Percentiles rank a stretch among this genome's conserved stretches.
Evolutionary conservation across 305 asterid species (phyloP).

Genomic region (Nicotiana rustica): DNA sequence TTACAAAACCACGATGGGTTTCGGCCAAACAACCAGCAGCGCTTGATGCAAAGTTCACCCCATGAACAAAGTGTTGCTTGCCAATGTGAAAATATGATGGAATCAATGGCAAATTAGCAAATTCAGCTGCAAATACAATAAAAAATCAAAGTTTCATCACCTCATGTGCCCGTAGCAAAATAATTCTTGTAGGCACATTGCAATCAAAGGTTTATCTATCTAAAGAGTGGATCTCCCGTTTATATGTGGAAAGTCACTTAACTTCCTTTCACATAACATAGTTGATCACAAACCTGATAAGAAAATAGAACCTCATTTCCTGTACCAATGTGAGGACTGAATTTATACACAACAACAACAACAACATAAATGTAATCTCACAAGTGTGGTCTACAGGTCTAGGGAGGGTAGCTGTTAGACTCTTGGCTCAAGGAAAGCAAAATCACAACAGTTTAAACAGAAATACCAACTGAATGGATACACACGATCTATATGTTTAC

Average conservation of each 20-base stretch:
- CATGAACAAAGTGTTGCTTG: neutral
- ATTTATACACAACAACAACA: too few species aligned
- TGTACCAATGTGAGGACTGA: too few species aligned
- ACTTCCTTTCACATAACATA: neutral
- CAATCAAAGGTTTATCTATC: neutral
- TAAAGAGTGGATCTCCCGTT: neutral
- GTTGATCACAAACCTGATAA: neutral
- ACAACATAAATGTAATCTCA: too few species aligned
- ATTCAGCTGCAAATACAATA: conserved; percentile 1
- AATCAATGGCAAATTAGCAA: conserved; percentile 13
- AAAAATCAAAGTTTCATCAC: neutral
- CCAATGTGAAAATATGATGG: conserved; percentile 1
- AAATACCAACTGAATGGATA: too few species aligned
- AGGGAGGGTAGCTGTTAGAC: too few species aligned
- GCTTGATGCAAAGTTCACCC: conserved; percentile 27
- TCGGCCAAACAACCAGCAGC: conserved; percentile 31
- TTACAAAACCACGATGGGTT: neutral
- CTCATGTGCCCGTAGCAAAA: neutral
- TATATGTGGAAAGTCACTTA: neutral
- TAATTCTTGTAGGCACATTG: neutral
- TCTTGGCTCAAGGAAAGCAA: too few species aligned
- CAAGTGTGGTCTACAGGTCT: too few species aligned
- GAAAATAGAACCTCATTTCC: too few species aligned
- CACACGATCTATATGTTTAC: too few species aligned
- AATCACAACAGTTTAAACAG: too few species aligned